Evolutionary conservation across 1,284 basidiomycete genomes (phyloP).

Genomic region (Farysia itapuensis): DNA sequence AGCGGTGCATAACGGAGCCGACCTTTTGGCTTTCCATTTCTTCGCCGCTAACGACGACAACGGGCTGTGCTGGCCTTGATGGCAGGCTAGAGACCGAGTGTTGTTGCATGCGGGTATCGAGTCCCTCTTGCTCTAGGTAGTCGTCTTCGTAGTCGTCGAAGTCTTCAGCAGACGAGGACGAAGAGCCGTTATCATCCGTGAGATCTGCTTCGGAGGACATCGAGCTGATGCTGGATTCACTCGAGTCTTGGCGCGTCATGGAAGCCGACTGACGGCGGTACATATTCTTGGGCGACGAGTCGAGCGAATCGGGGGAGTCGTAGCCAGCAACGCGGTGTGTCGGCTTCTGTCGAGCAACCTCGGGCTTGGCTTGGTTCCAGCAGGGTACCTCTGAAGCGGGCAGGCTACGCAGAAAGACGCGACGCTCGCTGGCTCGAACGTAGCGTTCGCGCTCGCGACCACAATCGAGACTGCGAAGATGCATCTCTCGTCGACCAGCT

Average conservation of each 20-base stretch:
- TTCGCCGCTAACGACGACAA: conserved; percentile 24
- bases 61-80: conserved; percentile 21
- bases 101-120: conserved; percentile 38
- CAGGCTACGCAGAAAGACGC: conserved; percentile 50
- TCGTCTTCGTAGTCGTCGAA: conserved; percentile 55
- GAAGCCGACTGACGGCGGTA: conserved; percentile 11
- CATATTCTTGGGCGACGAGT: conserved; percentile 21
- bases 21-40: conserved; percentile 30
- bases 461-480: conserved; percentile 54
- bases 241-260: conserved; percentile 47
- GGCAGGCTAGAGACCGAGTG: conserved; percentile 22
- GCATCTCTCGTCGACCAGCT: conserved; percentile 57
- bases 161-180: conserved; percentile 52
- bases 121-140: conserved; percentile 41
- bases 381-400: conserved; percentile 54
- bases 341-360: conserved; percentile 22
- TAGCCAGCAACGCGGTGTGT: conserved; percentile 23
- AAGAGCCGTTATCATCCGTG: conserved; percentile 57
- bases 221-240: conserved; percentile 36
- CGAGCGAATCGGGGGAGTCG: conserved; percentile 29
- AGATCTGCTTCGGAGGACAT: conserved; percentile 54
- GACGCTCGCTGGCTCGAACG: conserved; percentile 53
- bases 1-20: conserved; percentile 45
- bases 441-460: conserved; percentile 57
- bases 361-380: conserved; percentile 52